Base-by-base conservation (phyloP, 2,329 filamentous ascomycete genomes). In the Monilinia polystroma region DNA sequence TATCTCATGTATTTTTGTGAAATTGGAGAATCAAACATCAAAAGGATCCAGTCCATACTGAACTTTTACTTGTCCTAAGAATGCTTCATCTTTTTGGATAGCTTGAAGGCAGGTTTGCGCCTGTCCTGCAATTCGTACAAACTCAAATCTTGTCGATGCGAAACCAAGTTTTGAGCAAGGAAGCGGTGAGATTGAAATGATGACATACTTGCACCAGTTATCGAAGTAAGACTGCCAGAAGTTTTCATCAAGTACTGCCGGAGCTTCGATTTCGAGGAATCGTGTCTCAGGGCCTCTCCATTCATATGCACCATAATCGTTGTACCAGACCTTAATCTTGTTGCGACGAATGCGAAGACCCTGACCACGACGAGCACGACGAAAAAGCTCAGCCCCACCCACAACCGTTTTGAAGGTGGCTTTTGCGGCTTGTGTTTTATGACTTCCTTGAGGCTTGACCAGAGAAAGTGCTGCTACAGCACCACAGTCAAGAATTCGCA, bases 261-360 rank as follows among this genome's bases (percentile, higher is more conserved):
- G 64, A 0, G 64, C 45, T 16, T 66, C 55, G 10, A 66, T 66
- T 5, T 66, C 55, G 8, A 66, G 20, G n/a, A 57, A 66, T 16
- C 64, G 56, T 6, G 64, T 66, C 16, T 66, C 55, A 1, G 43
- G 43, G 2, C 64, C 64, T 26, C 18, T 29, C 64, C 64, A 66
- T 3, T 60, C 64, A 20, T 53, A 53, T 5, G 64, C 45, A 2
- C 64, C 64, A 20, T 60, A 62, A 1, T 66, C 55, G 41, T 66
- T 66, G 64, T 66, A 66, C 64, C 64, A 66, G 11, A 66, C 55
- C 5, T 53, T 66, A 18, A 66, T 49, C 14, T 52, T 49, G 10
- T 41, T 32, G 16, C 18, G n/a, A 4, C 56, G 35, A 10, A 66
- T 47, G 4, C 56, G 55, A 20, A 66, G 43, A 26, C 57, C 47